Evolutionary conservation across 2,329 filamentous ascomycete genomes (phyloP).

Genomic region (Pyrenochaeta sp.): DNA sequence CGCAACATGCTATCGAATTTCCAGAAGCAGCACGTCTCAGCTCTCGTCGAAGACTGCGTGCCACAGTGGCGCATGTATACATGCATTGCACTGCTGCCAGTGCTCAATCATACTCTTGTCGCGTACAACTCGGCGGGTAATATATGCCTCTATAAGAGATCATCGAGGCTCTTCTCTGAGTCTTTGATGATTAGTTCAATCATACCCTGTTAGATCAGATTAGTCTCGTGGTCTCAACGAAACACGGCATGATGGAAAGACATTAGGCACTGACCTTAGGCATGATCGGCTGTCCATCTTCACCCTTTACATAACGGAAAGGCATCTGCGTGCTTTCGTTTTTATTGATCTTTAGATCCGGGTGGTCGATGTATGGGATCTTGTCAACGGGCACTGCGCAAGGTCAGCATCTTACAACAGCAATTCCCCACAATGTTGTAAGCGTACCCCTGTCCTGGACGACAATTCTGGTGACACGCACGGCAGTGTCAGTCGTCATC

Average conservation of each 20-base stretch:
- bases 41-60: slow-evolving; percentile 42
- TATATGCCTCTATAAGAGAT: slow-evolving; percentile 69
- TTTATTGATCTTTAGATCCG: slow-evolving; percentile 87
- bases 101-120: background rate
- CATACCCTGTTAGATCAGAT: slow-evolving; percentile 74
- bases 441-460: slow-evolving; percentile 79
- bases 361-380: slow-evolving; percentile 84
- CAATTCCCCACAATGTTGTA: background rate
- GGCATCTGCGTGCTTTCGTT: slow-evolving; percentile 98
- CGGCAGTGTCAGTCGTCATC: slow-evolving; percentile 98
- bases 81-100: slow-evolving; percentile 14
- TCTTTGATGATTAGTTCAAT: slow-evolving; percentile 91
- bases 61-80: slow-evolving; percentile 45
- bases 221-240: slow-evolving; percentile 26
- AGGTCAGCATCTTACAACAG: slow-evolving; percentile 22
- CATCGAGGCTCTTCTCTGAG: slow-evolving; percentile 88
- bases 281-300: slow-evolving; percentile 84
- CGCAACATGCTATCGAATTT: slow-evolving; percentile 17
- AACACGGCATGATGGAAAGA: slow-evolving; percentile 15
- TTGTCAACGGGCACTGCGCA: slow-evolving; percentile 74
- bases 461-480: slow-evolving; percentile 89
- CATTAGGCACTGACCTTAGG: slow-evolving; percentile 70
- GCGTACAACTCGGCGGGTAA: background rate
- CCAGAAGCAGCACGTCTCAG: slow-evolving; percentile 25
- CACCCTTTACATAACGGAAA: slow-evolving; percentile 87